A percentile compares a stretch with the other conserved stretches of the same genome.
These are phyloP conservation scores for Cyberlindnera mississippiensis DNA, from an alignment of 805 yeast species.

Conservation along the genomic window DNA sequence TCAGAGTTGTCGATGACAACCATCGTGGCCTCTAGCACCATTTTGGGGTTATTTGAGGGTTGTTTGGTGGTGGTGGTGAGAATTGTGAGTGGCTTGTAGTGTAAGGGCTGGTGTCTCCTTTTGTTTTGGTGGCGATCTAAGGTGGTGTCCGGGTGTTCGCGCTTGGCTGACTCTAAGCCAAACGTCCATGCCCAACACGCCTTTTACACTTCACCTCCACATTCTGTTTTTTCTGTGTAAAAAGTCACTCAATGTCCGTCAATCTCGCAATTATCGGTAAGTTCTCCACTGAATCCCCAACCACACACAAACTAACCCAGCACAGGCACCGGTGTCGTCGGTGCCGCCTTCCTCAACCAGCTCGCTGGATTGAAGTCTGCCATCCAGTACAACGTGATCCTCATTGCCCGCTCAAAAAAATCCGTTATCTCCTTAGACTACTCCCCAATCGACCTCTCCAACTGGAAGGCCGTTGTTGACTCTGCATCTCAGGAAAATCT, in stretches of 20 bases:
- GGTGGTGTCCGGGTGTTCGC: background rate
- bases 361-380: constrained; percentile 55
- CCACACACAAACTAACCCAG: constrained; percentile 4
- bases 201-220: no score
- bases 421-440: constrained; percentile 69
- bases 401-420: constrained; percentile 70
- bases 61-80: background rate
- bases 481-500: constrained; percentile 44
- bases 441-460: constrained; percentile 59
- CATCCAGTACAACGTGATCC: constrained; percentile 70
- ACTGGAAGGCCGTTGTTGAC: constrained; percentile 49
- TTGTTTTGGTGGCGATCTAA: background rate
- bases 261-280: constrained; percentile 69
- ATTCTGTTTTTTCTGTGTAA: no score
- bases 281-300: constrained; percentile 11
- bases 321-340: constrained; percentile 88
- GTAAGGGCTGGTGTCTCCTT: no score
- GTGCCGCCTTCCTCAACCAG: constrained; percentile 85
- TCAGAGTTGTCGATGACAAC: constrained; percentile 94
- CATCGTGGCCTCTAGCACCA: constrained; percentile 97
- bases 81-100: background rate
- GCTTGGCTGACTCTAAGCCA: no score
- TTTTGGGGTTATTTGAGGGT: constrained; percentile 24
- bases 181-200: no score
- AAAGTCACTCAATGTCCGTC: constrained; percentile 36